Evolutionary conservation across 2,329 filamentous ascomycete species (phyloP), one percentile per base, ranked within the genome.

Genomic region (Alternaria sp.): DNA sequence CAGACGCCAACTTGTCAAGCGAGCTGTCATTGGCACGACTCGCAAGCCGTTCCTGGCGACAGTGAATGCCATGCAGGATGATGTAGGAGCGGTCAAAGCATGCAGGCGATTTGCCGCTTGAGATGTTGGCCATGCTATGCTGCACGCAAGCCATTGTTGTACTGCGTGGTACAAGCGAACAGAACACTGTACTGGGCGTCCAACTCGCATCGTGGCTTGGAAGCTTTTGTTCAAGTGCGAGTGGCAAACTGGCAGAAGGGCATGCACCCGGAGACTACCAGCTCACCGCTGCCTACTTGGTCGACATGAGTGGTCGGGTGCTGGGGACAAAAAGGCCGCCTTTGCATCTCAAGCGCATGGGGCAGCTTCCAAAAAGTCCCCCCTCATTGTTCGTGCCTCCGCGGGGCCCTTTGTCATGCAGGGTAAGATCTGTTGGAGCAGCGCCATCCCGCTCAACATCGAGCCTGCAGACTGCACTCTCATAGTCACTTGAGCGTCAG

Each of bases 281-380:
- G 60, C 67, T 68, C 69, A 67, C 67, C 68, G 61, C 67, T 59
- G 55, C 54, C 31, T 48, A 21, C 44, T 23, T 36, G n/a, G 44
- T 48, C 21, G 44, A 36, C 44, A 14, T 70, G 61, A 69, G 48
- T 71, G 68, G 68, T 44, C 56, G 44, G 10, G 55, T 58, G 52
- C 33, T 29, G 60, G 50, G 50, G 39, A 53, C 49, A 44, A 36
- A 52, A 65, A 51, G 58, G 56, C 59, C 58, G 66, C 65, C 62
- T 64, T 64, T 69, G 68, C 65, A 65, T 68, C 29, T 23, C 49
- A 61, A 45, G 34, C 49, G 51, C 58, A 58, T 40, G 48, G 51
- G 44, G 51, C 58, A 34, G 40, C 50, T 23, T 17, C n/a, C 10
- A n/a, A 52, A 52, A 53, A 17, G 17, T 2, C 26, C 37, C 48